phyloP scores from a whole-genome alignment of 2,329 filamentous ascomycete species.

The Tolypocladium tundrense region DNA sequence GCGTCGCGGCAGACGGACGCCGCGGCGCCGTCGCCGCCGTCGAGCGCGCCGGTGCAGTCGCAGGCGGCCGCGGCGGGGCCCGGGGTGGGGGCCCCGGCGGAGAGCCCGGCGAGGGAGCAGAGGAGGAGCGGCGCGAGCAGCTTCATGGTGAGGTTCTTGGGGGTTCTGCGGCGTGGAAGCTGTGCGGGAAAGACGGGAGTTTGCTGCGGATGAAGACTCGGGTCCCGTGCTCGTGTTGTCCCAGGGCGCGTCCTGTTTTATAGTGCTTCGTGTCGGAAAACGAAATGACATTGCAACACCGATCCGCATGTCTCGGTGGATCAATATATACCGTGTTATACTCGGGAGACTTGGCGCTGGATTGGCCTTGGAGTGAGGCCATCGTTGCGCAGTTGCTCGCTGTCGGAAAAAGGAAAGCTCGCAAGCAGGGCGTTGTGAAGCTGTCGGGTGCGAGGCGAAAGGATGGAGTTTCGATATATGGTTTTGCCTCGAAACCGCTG shows the following conservation, averaged over 20 bases:
- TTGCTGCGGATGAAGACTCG: background rate
- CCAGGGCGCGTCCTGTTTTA: background rate
- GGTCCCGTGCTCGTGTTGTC: background rate
- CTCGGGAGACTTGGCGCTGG: background rate
- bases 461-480: no score
- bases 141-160: background rate
- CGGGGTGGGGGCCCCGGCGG: background rate
- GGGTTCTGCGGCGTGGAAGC: background rate
- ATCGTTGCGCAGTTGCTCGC: no score
- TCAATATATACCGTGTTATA: background rate
- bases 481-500: no score
- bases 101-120: background rate
- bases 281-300: background rate
- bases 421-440: no score
- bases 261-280: background rate
- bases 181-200: background rate
- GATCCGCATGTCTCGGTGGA: background rate
- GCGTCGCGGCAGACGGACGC: background rate
- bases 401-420: background rate
- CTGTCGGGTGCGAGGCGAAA: no score
- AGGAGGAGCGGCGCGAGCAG: background rate
- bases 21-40: background rate
- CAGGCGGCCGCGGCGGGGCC: background rate
- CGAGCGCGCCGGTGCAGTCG: background rate
- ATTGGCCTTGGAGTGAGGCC: background rate